Conservation (phyloP, 148 eudicot species). For the Vaccinium vitisidaea region DNA sequence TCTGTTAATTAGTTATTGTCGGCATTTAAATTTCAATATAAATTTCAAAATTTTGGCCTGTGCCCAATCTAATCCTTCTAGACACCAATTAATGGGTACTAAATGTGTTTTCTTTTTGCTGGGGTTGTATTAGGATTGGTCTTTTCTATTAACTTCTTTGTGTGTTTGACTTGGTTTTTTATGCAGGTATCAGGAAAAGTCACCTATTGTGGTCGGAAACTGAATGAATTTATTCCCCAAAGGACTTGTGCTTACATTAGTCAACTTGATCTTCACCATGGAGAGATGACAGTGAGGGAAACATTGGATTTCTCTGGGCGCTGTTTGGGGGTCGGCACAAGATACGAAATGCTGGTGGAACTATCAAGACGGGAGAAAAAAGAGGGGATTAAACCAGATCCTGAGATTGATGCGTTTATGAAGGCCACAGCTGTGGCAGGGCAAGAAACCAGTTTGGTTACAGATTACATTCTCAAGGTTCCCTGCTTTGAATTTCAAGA, state of each 20-base stretch:
- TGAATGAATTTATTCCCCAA: slow-evolving; percentile 42
- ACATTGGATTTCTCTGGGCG: slow-evolving; percentile 45
- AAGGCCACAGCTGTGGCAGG: slow-evolving; percentile 45
- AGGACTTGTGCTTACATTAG: slow-evolving; percentile 48
- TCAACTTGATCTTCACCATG: slow-evolving; percentile 51
- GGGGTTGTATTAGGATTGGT: neutral
- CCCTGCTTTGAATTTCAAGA: neutral
- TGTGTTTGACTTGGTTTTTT: neutral
- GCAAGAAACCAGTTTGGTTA: slow-evolving; percentile 41
- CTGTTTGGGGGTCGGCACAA: slow-evolving; percentile 41
- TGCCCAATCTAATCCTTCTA: neutral
- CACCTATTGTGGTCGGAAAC: slow-evolving; percentile 44
- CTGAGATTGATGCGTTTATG: slow-evolving; percentile 51
- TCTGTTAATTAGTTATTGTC: neutral
- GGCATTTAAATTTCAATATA: neutral
- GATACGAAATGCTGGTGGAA: slow-evolving; percentile 42
- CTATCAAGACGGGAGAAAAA: slow-evolving; percentile 40
- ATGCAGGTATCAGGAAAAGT: slow-evolving; percentile 31
- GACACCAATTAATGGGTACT: neutral
- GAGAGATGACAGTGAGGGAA: slow-evolving; percentile 52
- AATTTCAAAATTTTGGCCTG: neutral
- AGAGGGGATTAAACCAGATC: slow-evolving; percentile 41
- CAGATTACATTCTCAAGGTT: slow-evolving; percentile 47
- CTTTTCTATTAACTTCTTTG: neutral
- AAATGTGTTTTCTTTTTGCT: neutral